Evolutionary conservation across 73 alveolate genomes (phyloP), one percentile per base, ranked within the genome.

Genomic region (Tetrahymena thermophila): DNA sequence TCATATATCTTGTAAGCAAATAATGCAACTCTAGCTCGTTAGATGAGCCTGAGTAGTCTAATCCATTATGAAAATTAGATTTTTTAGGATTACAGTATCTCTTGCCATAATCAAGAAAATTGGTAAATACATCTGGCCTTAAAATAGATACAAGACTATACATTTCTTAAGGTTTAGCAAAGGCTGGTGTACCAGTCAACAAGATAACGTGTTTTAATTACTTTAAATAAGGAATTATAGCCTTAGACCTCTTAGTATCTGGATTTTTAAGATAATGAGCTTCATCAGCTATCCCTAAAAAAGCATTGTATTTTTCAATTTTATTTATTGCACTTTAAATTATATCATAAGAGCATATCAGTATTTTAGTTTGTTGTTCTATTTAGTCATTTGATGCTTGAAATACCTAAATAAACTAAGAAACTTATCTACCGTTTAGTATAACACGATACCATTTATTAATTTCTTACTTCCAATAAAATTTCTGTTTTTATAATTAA

Each of bases 121-220:
- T 98, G 58, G 93, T 94, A 94, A 98, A 98, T 17, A 98, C 96
- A 96, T 98, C 99, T 35, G 99, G 99, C 85, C 99, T 95, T 58
- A 98, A 85, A 56, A 97, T 97, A 93, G 98, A 97, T 34, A 98
- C 96, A 94, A 97, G 94, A 84, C 98, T 98, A 95, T 96, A 98
- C 89, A 98, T 94, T 94, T 98, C 99, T 96, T 97, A 95, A 17
- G 99, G 99, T 93, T 98, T 98, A 56, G 99, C 98, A 56, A 98
- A 96, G 95, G 98, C 98, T 28, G 99, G 99, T 15, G 99, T 98
- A 0, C 99, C 99, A 31, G 99, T 97, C 55, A 98, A 96, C 56
- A 95, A 38, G 28, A 98, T 97, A 34, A 97, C 96, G 94, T 99
- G 96, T 96, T 96, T 98, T 28, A 98, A 94, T 94, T 97, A 96